A percentile compares a stretch with the other conserved stretches of the same genome.
phyloP scores from a whole-genome alignment of 2,329 filamentous ascomycete genomes.

The Sarocladium oryzae region DNA sequence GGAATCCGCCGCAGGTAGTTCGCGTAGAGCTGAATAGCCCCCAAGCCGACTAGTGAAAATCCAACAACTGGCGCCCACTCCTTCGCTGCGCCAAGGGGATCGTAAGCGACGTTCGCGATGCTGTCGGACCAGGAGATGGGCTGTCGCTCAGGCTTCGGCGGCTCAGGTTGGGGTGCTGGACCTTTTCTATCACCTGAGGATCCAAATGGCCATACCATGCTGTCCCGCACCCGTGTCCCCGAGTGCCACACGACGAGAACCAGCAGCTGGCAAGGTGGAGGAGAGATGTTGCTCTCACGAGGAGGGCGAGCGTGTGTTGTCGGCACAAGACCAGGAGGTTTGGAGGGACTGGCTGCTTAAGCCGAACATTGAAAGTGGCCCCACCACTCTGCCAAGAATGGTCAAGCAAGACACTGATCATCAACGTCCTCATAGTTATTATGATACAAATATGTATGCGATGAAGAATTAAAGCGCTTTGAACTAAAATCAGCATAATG shows the following conservation, averaged over 20 bases:
- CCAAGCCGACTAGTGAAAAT: constrained; percentile 31
- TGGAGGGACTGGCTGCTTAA: no score
- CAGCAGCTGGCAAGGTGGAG: background rate
- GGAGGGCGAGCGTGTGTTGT: background rate
- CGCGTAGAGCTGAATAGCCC: constrained; percentile 51
- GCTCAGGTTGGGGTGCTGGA: constrained; percentile 5
- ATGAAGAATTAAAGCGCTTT: no score
- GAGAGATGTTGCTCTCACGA: background rate
- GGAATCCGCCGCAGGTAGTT: constrained; percentile 81
- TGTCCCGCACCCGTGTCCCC: constrained; percentile 14
- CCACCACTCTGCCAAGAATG: no score
- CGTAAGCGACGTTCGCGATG: constrained; percentile 21
- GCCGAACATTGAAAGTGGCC: no score
- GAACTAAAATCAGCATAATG: no score
- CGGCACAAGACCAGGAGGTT: background rate
- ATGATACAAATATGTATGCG: no score
- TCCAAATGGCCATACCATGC: constrained; percentile 36
- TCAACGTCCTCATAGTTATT: no score
- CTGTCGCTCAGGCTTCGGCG: constrained; percentile 13
- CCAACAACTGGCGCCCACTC: constrained; percentile 33
- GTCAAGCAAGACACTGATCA: no score
- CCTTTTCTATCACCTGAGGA: constrained; percentile 21
- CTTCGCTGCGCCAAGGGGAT: constrained; percentile 28
- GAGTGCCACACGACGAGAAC: background rate
- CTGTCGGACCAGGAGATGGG: constrained; percentile 33